A percentile compares a stretch with the other conserved stretches of the same genome.
phyloP scores from a whole-genome alignment of 75 land plant genomes.

The Sequoia sempervirens region DNA sequence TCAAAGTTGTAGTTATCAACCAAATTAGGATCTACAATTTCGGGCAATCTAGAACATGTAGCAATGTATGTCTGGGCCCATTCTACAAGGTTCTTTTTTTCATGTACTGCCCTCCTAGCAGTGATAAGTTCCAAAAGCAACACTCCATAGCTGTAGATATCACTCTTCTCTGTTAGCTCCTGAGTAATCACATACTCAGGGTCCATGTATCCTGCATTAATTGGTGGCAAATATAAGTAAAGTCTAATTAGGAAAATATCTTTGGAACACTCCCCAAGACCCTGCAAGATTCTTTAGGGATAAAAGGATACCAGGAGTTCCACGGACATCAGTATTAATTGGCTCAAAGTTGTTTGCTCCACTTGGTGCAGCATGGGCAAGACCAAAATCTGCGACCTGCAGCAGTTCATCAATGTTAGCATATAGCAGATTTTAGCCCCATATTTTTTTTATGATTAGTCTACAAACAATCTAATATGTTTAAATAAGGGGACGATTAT shows the following conservation, averaged over 20 bases:
- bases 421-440: not conserved
- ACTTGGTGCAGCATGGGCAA: constrained; percentile 82
- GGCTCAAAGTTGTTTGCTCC: constrained; percentile 72
- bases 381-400: constrained; percentile 93
- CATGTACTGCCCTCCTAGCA: constrained; percentile 58
- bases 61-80: constrained; percentile 56
- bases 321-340: constrained; percentile 75
- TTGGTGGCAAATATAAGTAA: not conserved
- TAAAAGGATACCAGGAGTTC: constrained; percentile 69
- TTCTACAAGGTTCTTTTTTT: constrained; percentile 66
- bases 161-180: constrained; percentile 77
- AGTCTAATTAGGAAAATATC: not conserved
- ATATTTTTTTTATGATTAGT: not conserved
- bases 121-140: constrained; percentile 67
- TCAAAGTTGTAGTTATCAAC: constrained; percentile 47
- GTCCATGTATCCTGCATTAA: constrained; percentile 76
- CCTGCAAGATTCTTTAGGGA: not conserved
- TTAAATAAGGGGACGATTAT: not conserved
- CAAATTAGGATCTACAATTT: constrained; percentile 62
- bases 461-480: not conserved
- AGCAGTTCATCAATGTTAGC: constrained; percentile 8
- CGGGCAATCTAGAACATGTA: constrained; percentile 36
- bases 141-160: constrained; percentile 83
- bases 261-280: not conserved
- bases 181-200: constrained; percentile 77